Evolutionary conservation across 1,139 yeast species (phyloP).

Genomic region (Blastobotrys buckinghamii): DNA sequence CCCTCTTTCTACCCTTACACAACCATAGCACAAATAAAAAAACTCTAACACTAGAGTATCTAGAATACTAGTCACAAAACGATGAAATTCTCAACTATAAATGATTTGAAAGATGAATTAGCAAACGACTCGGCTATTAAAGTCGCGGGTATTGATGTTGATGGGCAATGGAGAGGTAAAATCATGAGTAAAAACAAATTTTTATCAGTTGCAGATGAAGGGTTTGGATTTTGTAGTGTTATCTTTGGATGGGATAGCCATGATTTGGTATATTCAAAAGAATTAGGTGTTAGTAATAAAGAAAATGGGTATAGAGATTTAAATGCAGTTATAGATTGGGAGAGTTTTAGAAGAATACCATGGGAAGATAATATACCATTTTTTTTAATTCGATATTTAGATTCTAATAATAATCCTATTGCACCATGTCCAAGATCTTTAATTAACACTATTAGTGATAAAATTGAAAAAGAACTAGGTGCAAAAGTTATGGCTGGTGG

Average conservation of each 20-base stretch:
- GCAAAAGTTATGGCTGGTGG: conserved; percentile 32
- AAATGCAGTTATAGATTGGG: conserved; percentile 28
- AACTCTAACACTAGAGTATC: too few species aligned
- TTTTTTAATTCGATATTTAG: conserved; percentile 29
- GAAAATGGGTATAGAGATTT: conserved; percentile 34
- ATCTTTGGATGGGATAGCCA: conserved; percentile 38
- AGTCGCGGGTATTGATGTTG: conserved; percentile 36
- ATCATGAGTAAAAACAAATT: conserved; percentile 32
- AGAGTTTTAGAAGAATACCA: conserved; percentile 27
- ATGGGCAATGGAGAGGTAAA: conserved; percentile 36
- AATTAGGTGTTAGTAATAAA: conserved; percentile 28
- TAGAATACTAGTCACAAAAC: too few species aligned
- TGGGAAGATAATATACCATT: conserved; percentile 32
- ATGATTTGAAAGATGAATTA: conserved; percentile 14
- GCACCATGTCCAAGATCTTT: conserved; percentile 34
- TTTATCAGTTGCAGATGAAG: conserved; percentile 23
- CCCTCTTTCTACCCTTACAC: too few species aligned
- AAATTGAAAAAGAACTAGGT: conserved; percentile 12
- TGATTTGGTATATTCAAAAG: conserved; percentile 30
- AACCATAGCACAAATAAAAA: too few species aligned
- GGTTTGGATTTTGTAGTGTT: conserved; percentile 34
- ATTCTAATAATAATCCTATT: conserved; percentile 26
- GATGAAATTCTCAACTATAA: background rate
- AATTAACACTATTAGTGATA: conserved; percentile 20
- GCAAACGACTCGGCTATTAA: conserved; percentile 26